phyloP scores from a whole-genome alignment of 768 basidiomycete genomes.

The Kwoniella dejecticola region DNA sequence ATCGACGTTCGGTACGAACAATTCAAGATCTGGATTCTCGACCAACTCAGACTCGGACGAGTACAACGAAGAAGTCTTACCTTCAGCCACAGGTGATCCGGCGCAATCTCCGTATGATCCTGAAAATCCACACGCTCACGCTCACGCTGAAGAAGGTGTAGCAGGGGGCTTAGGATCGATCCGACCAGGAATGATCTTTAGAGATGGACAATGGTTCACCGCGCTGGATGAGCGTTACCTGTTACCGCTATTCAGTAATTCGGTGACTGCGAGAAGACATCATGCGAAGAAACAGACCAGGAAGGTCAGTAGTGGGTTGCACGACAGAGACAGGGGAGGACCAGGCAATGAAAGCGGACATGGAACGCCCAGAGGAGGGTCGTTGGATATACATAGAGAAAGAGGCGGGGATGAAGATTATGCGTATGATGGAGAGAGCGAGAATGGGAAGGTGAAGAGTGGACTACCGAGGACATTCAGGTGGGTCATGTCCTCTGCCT shows the following conservation, averaged over 20 bases:
- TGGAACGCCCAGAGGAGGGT: slow-evolving; percentile 41
- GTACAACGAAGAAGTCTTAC: slow-evolving; percentile 40
- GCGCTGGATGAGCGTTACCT: slow-evolving; percentile 91
- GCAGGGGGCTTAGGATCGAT: slow-evolving; percentile 15
- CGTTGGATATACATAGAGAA: slow-evolving; percentile 38
- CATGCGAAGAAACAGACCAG: slow-evolving; percentile 38
- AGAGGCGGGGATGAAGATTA: slow-evolving; percentile 26
- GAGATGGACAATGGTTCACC: slow-evolving; percentile 93
- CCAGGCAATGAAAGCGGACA: slow-evolving; percentile 34
- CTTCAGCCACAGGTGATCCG: slow-evolving; percentile 13
- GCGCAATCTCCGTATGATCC: slow-evolving; percentile 19
- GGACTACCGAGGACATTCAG: slow-evolving; percentile 48
- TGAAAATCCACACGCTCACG: slow-evolving; percentile 26
- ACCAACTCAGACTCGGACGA: slow-evolving; percentile 48
- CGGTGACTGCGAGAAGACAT: slow-evolving; percentile 51
- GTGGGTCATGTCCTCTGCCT: slow-evolving; percentile 39
- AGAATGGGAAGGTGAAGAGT: slow-evolving; percentile 53
- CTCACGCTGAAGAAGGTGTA: slow-evolving; percentile 17
- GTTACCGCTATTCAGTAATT: slow-evolving; percentile 71
- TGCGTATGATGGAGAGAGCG: slow-evolving; percentile 46
- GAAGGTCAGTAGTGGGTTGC: slow-evolving; percentile 30
- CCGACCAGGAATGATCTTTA: slow-evolving; percentile 55
- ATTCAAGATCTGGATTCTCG: slow-evolving; percentile 45
- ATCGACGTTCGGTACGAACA: slow-evolving; percentile 19
- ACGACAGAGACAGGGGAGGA: slow-evolving; percentile 20